Conservation (phyloP, 208 protist genomes). For the Endotrypanum monterogeii region DNA sequence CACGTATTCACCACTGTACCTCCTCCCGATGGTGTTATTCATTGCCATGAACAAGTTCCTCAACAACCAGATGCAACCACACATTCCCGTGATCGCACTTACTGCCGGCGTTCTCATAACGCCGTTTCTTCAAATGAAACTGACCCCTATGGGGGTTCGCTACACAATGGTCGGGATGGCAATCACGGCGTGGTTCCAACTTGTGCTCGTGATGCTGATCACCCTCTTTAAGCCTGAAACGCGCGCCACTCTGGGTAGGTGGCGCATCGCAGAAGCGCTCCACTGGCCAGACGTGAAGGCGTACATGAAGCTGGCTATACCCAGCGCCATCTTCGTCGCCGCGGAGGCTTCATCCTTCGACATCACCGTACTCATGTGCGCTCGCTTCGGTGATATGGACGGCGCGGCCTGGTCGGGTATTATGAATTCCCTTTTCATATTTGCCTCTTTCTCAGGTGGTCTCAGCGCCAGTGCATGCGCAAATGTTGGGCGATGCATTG, state of each 20-base stretch:
- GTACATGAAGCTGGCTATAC: conserved; percentile 81
- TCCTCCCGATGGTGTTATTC: conserved; percentile 69
- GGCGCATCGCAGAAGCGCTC: conserved; percentile 64
- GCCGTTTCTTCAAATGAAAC: conserved; percentile 62
- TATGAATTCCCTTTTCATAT: conserved; percentile 82
- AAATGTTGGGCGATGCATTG: conserved; percentile 81
- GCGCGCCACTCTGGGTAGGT: conserved; percentile 66
- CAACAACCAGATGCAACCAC: conserved; percentile 87
- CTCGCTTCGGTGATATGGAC: conserved; percentile 56
- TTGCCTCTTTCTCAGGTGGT: conserved; percentile 68
- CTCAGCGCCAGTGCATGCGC: conserved; percentile 78
- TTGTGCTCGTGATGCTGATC: conserved; percentile 59
- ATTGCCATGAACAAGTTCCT: conserved; percentile 84
- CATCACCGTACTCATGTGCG: conserved; percentile 71
- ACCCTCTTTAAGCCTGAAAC: conserved; percentile 69
- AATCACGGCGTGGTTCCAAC: conserved; percentile 78
- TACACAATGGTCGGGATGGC: conserved; percentile 87
- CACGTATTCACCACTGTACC: conserved; percentile 59
- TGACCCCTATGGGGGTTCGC: conserved; percentile 77
- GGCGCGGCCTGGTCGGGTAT: conserved; percentile 81
- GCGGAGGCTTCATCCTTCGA: conserved; percentile 88
- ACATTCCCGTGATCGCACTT: conserved; percentile 81
- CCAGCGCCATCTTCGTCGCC: conserved; percentile 85
- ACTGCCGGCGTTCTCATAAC: conserved; percentile 68
- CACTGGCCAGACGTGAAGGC: conserved; percentile 67